phyloP scores from a whole-genome alignment of 2,329 filamentous ascomycete species.

The Aspergillus sergii region DNA sequence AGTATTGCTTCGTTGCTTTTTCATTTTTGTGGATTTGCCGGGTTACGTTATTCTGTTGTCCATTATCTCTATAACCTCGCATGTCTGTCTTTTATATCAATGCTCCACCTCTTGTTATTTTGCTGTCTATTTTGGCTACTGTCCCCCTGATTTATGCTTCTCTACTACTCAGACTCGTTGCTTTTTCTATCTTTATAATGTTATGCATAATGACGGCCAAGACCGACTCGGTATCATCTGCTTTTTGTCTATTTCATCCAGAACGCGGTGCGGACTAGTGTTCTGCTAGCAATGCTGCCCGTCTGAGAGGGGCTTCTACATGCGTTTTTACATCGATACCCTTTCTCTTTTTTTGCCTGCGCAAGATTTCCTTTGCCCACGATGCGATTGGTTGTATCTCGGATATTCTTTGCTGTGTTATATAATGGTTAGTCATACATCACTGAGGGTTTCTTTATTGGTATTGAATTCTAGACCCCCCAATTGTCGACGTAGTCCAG shows the following conservation, averaged over 20 bases:
- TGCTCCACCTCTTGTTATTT: neutral
- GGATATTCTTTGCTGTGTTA: conserved; percentile 4
- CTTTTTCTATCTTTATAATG: neutral
- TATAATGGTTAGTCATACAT: neutral
- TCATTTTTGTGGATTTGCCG: conserved; percentile 23
- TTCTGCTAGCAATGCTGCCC: conserved; percentile 1
- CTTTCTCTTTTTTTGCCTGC: conserved; percentile 24
- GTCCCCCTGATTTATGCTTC: neutral
- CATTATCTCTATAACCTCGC: neutral
- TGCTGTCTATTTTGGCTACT: neutral
- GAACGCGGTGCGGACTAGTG: conserved; percentile 13
- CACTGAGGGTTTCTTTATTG: neutral
- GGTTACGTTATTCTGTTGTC: conserved; percentile 10
- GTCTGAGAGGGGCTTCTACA: conserved; percentile 9
- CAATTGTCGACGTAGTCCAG: neutral
- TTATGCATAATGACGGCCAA: conserved; percentile 15
- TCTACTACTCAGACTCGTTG: neutral
- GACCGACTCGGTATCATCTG: conserved; percentile 9
- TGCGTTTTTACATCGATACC: conserved; percentile 35
- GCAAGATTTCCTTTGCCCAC: neutral
- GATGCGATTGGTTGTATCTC: conserved; percentile 2
- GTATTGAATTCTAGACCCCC: neutral
- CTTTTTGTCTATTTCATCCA: conserved; percentile 17
- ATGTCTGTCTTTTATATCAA: neutral
- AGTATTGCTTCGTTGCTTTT: conserved; percentile 32